phyloP scores from a whole-genome alignment of 208 protist species.

The Jaenimonas drosophilae region DNA sequence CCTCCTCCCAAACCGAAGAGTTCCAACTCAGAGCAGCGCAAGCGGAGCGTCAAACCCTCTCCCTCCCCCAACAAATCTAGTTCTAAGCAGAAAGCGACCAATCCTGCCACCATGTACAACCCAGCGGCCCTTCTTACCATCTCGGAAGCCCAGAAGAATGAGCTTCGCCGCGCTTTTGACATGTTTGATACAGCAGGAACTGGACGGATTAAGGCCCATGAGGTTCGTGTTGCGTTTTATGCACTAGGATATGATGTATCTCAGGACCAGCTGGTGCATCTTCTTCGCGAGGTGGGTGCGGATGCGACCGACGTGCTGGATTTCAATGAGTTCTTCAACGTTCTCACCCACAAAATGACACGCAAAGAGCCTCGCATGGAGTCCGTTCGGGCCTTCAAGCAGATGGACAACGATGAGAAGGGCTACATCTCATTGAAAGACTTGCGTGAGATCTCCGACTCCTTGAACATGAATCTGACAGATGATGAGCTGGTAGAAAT shows the following conservation, averaged over 20 bases:
- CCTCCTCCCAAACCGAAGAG: too few species aligned
- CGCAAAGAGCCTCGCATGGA: conserved; percentile 73
- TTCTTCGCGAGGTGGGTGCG: conserved; percentile 69
- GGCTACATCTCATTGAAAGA: conserved; percentile 93
- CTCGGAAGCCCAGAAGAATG: conserved; percentile 65
- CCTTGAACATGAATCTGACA: conserved; percentile 89
- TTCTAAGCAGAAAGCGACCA: too few species aligned
- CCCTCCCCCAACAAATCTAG: too few species aligned
- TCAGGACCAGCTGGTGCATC: conserved; percentile 74
- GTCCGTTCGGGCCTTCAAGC: conserved; percentile 86
- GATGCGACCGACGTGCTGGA: conserved; percentile 55
- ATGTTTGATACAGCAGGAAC: conserved; percentile 92
- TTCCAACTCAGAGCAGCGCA: too few species aligned
- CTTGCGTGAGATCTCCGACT: conserved; percentile 87
- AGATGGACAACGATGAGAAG: conserved; percentile 90
- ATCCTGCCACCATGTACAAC: too few species aligned
- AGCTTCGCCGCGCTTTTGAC: conserved; percentile 93
- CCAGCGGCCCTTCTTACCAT: conserved; percentile 37
- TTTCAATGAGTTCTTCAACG: conserved; percentile 88
- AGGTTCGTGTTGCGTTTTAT: conserved; percentile 90
- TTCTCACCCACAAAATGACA: conserved; percentile 77
- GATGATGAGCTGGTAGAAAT: conserved; percentile 97
- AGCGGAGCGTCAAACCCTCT: too few species aligned
- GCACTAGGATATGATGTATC: conserved; percentile 92
- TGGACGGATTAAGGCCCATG: conserved; percentile 74